Evolutionary conservation across 352 stramenopile species (phyloP).

Genomic region (Globisporangium barbulae): DNA sequence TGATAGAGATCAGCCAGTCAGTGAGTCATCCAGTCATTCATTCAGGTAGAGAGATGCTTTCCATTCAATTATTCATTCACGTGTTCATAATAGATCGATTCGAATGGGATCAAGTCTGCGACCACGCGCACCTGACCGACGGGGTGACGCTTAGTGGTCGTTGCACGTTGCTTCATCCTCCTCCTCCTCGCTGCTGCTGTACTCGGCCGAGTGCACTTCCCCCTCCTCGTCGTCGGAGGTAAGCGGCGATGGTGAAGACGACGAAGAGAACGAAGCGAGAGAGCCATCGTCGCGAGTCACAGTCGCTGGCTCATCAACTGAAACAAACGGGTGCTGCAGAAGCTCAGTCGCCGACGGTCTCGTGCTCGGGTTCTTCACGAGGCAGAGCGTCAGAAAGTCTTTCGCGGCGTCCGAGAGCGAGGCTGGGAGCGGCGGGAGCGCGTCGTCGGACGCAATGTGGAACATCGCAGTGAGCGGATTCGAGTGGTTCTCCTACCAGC

Average conservation of each 20-base stretch:
- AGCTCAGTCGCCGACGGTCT: conserved; percentile 86
- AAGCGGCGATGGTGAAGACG: neutral
- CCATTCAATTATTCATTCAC: conserved; percentile 1
- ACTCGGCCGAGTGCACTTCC: conserved; percentile 7
- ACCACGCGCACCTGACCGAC: too few species aligned
- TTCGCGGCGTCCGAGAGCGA: conserved; percentile 35
- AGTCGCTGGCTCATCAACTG: neutral
- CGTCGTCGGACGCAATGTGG: conserved; percentile 68
- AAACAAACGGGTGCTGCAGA: conserved; percentile 52
- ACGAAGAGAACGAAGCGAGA: conserved; percentile 16
- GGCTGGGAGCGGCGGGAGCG: conserved; percentile 42
- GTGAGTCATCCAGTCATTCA: neutral
- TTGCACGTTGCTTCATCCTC: neutral
- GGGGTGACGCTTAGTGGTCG: too few species aligned
- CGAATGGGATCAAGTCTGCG: conserved; percentile 21
- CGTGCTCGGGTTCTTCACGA: conserved; percentile 56
- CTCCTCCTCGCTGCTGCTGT: conserved; percentile 18
- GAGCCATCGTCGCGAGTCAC: conserved; percentile 3
- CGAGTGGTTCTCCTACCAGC: conserved; percentile 55
- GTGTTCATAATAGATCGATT: conserved; percentile 13
- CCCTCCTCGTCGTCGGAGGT: neutral
- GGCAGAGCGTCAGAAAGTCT: conserved; percentile 52
- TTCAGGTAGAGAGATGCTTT: neutral
- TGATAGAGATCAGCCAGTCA: neutral
- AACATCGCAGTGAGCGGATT: conserved; percentile 83